Base-by-base conservation (phyloP, 805 yeast species). In the Barnettozyma siamensis region DNA sequence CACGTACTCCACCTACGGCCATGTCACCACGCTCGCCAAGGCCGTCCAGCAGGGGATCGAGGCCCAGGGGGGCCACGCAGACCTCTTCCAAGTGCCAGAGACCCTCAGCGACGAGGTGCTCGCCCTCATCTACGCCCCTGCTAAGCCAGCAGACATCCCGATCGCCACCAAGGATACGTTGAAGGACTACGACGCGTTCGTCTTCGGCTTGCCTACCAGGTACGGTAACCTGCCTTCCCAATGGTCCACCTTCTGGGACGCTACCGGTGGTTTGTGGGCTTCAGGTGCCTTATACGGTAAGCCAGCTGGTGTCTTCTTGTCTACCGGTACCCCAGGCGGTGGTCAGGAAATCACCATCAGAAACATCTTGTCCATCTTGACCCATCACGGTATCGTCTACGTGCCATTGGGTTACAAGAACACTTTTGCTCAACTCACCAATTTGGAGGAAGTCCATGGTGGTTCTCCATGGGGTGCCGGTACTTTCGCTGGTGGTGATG, bases 381-480 rank as follows among this genome's bases (percentile, higher is more conserved):
- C 70, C 36, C 94, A 86, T 61, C 93, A 85, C 52, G 95, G 95
- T 53, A 69, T 85, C 64, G 72, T 80, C 43, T 85, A 62, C 60
- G 76, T 86, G 36, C 94, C 95, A 46, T 69, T 85, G 51, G 95
- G 95, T 46, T 86, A 79, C 66, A 73, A 70, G 47, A 60, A 68
- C 46, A 67, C 73, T 5, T 80, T 80, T 62, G 71, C 73, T 10
- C 71, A 72, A 50, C 55, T 80, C 48, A 64, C 83, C 33, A 70
- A 70, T 63, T 55, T 80, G 33, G 75, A 71, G 3, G 88, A 83
- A 65, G 71, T 77, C 37, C 94, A 83, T 59, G 95, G 95, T 49
- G 85, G 84, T 42, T 75, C 88, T 18, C 76, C 95, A 35, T 87
- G 88, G 88, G 95, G 95, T 60, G 83, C 95, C 27, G 95, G 95